Conservation (phyloP, 805 yeast species). For the Kluyveromyces starmeri region DNA sequence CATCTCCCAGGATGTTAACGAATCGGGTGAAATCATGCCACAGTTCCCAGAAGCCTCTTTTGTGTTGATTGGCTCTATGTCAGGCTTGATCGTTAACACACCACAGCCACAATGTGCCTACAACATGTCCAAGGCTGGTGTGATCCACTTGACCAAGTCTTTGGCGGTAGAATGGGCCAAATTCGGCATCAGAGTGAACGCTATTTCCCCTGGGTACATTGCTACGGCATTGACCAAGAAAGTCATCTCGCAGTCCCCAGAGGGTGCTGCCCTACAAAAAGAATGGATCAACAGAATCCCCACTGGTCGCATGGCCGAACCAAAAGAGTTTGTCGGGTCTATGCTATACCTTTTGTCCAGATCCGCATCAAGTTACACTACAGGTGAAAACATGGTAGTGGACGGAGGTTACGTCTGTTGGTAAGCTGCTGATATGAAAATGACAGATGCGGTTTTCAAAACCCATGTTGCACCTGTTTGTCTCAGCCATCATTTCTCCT, state of each 20-base stretch:
- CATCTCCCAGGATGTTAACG: conserved; percentile 26
- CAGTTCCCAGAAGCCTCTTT: conserved; percentile 36
- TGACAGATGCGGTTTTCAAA: too few relatives aligned
- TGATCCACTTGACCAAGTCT: conserved; percentile 66
- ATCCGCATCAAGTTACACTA: conserved; percentile 66
- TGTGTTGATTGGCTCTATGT: conserved; percentile 70
- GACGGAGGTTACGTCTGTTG: conserved; percentile 86
- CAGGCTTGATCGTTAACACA: conserved; percentile 66
- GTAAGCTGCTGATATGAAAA: too few relatives aligned
- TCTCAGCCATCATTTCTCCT: too few relatives aligned
- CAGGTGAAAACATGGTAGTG: conserved; percentile 74
- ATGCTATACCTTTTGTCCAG: conserved; percentile 64
- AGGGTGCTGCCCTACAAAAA: conserved; percentile 42
- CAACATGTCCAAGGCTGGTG: conserved; percentile 84
- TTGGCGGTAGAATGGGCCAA: conserved; percentile 79
- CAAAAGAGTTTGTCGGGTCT: conserved; percentile 73
- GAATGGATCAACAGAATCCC: conserved; percentile 69
- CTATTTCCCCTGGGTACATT: conserved; percentile 74
- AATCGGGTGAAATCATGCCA: conserved; percentile 36
- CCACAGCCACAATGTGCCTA: conserved; percentile 76
- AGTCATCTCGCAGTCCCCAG: conserved; percentile 49
- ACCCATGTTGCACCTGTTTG: too few relatives aligned
- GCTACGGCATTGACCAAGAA: conserved; percentile 70
- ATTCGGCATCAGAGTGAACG: conserved; percentile 65
- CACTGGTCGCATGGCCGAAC: conserved; percentile 77